These are phyloP conservation scores for Babesia ovis DNA, from an alignment of 169 alveolate genomes.

Conservation along the genomic window DNA sequence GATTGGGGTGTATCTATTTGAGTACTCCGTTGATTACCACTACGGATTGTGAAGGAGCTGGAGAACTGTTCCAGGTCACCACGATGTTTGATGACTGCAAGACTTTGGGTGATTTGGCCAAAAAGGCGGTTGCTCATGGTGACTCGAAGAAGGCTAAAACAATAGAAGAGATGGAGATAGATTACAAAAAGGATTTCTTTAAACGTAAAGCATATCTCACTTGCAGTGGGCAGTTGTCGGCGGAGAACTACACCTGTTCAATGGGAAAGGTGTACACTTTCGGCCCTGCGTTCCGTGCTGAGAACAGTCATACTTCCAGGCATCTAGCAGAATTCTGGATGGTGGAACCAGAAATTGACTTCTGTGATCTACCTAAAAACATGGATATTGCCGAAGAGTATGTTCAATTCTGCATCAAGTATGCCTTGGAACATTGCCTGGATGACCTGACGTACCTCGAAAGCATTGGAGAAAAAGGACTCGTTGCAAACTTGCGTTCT, in stretches of 20 bases:
- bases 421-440: conserved; percentile 89
- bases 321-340: conserved; percentile 99
- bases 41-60: conserved; percentile 99
- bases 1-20: conserved; percentile 92
- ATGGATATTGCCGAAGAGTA: conserved; percentile 97
- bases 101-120: conserved; percentile 55
- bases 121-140: conserved; percentile 4
- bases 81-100: conserved; percentile 85
- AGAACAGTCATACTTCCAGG: conserved; percentile 94
- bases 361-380: conserved; percentile 90
- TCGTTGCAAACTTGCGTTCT: conserved; percentile 84
- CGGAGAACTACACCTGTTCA: conserved; percentile 93
- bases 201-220: conserved; percentile 94
- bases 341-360: conserved; percentile 99
- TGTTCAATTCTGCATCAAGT: conserved; percentile 90
- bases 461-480: conserved; percentile 85
- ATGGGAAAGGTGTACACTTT: conserved; percentile 96
- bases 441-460: conserved; percentile 90
- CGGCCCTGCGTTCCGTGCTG: conserved; percentile 99
- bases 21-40: conserved; percentile 98
- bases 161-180: conserved; percentile 38
- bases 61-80: conserved; percentile 97
- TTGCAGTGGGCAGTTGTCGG: conserved; percentile 96
- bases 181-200: conserved; percentile 94
- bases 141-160: conserved; percentile 2